Conservation (phyloP, 306 rosid species). For the Oxytropis ochrocephala region DNA sequence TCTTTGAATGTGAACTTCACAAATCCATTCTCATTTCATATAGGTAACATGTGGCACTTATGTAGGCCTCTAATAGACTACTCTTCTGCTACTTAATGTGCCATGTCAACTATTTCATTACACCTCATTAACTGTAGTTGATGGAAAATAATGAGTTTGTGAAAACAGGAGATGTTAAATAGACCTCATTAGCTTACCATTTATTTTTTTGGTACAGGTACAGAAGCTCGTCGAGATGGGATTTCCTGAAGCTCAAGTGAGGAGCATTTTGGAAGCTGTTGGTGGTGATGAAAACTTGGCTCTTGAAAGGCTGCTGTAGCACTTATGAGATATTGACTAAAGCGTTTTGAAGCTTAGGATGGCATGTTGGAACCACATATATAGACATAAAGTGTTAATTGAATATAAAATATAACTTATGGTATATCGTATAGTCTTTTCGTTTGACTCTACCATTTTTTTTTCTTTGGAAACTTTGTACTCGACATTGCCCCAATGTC, state of each 20-base stretch:
- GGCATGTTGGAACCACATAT: conserved; percentile 6
- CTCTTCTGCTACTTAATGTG: background rate
- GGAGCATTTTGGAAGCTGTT: conserved; percentile 76
- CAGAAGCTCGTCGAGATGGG: conserved; percentile 93
- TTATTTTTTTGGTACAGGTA: conserved; percentile 46
- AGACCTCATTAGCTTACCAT: background rate
- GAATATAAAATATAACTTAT: conserved; percentile 18
- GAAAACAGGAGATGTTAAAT: too few relatives aligned
- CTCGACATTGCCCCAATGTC: background rate
- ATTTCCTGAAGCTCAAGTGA: conserved; percentile 75
- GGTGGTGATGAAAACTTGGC: conserved; percentile 97
- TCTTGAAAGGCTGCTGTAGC: conserved; percentile 76
- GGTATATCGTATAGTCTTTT: conserved; percentile 13
- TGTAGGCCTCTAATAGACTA: background rate
- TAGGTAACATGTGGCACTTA: background rate
- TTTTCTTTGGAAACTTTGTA: conserved; percentile 3
- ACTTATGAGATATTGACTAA: background rate
- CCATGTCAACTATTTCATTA: background rate
- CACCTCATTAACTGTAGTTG: background rate
- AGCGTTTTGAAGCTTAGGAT: conserved; percentile 20
- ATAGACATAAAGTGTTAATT: conserved; percentile 18
- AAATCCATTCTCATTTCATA: background rate
- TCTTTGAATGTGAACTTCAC: background rate
- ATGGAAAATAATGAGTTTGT: background rate
- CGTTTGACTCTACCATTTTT: background rate